Evolutionary conservation across 768 basidiomycete genomes (phyloP), one percentile per base, ranked within the genome.

Genomic region (Phaffia australis): DNA sequence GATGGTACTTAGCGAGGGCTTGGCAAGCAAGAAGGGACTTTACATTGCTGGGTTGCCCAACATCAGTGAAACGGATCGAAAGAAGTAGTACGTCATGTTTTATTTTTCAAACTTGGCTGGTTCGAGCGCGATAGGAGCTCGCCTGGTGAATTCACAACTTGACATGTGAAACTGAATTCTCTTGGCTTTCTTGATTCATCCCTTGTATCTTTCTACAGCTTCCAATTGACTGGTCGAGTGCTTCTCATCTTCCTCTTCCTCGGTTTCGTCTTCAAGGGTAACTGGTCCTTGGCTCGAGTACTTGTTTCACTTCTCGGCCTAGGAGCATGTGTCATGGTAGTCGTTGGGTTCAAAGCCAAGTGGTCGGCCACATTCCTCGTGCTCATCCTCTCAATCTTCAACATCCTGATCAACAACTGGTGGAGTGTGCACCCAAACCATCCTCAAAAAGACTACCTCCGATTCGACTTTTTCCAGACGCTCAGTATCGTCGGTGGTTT

Each of bases 201-300:
- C 49, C 46, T 46, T 19, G 62, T 60, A 30, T 63, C 9, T 3
- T 47, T 27, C 8, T 15, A 25, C 74, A 97, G 93, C 77, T 94
- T 95, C 85, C 87, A 98, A 72, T 86, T 99, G 60, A 88, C 93
- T 1, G 95, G 95, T 62, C 92, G 95, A 69, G 85, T 98, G 68
- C 84, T 99, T 67, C 85, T 98, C 73, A 95, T 99, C 75, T 98
- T 99, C 87, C 84, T 99, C 56, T 99, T 99, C 85, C 81, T 99
- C 70, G 95, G 95, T 0, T 98, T 98, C 81, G 87, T 97, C 70
- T 77, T 97, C 71, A 90, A 95, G 75, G 94, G 94, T 46, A 79
- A 83, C 75, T 97, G 94, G 91, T 87, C 82, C 71, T 80, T 97
- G 72, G 82, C 82, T 21, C 87, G 94, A 69, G 82, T 92, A 3